Evolutionary conservation across 192 early-diverging fungal genomes (phyloP), one percentile per base, ranked within the genome.

Genomic region (Coemansia sp.): DNA sequence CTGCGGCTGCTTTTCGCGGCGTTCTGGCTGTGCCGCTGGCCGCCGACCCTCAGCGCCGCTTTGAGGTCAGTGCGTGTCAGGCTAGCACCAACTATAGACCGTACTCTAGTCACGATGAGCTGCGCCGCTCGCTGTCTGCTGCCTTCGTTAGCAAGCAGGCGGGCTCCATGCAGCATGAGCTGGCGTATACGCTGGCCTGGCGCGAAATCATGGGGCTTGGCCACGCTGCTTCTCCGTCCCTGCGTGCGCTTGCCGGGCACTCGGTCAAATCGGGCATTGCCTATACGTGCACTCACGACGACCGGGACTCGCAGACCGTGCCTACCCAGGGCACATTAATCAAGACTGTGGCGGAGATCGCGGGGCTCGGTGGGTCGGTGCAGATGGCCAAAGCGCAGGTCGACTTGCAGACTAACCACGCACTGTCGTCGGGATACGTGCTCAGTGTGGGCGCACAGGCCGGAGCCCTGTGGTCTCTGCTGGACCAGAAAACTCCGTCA

Each of bases 341-440:
- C 73, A 84, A 50, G 16, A 59, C 63, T 26, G 28, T 52, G 13
- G n/a, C 52, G 61, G 96, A 96, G 68, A 64, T 89, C 12, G 92
- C 94, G 10, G 96, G 95, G 6, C 64, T 94, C 28, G 92, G 90
- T 20, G 92, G 94, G n/a, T 91, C 95, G 63, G 85, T 88, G 55
- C 68, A 77, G n/a, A 88, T 91, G 74, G 65, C 85, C 41, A 92
- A 93, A 56, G 73, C 83, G 37, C 90, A 93, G 38, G 64, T 82
- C 10, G 89, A 93, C 67, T 76, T 85, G 21, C 94, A 95, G 66
- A 59, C 81, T 11, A 85, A 79, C 64, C 75, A 70, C 25, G 71
- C 73, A 6, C 79, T 92, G 26, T 83, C 81, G 26, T 13, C 53
- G 66, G 84, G 85, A 8, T 93, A 83, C 71, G 47, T 67, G n/a